Percentiles rank a stretch among this genome's conserved stretches.
phyloP scores from a whole-genome alignment of 768 basidiomycete species.

The Kwoniella dejecticola region DNA sequence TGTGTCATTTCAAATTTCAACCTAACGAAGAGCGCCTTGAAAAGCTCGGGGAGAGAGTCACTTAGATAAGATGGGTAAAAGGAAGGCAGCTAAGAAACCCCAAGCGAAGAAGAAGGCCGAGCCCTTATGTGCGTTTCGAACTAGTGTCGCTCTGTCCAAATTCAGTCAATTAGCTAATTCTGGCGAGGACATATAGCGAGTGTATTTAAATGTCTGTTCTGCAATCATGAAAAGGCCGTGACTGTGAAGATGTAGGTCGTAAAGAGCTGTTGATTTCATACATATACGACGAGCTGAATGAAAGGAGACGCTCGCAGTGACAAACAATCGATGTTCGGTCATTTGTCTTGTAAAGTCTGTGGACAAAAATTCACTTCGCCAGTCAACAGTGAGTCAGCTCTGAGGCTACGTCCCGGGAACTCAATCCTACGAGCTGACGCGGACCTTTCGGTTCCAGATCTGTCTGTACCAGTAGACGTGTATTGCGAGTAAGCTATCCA shows the following conservation, averaged over 20 bases:
- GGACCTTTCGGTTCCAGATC: conserved; percentile 11
- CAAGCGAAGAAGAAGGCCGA: conserved; percentile 41
- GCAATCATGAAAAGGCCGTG: conserved; percentile 48
- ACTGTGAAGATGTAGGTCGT: conserved; percentile 43
- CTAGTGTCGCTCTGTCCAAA: background rate
- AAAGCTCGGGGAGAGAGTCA: no score
- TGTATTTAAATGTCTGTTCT: conserved; percentile 54
- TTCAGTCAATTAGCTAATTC: background rate
- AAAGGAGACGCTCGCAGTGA: conserved; percentile 61
- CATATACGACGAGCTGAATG: conserved; percentile 75
- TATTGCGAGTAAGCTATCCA: conserved; percentile 76
- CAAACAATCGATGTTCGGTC: conserved; percentile 71
- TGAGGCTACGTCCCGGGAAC: background rate
- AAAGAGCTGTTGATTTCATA: background rate
- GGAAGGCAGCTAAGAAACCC: conserved; percentile 51
- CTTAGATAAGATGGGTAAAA: conserved; percentile 54
- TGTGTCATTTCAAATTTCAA: no score
- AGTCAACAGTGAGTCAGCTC: conserved; percentile 63
- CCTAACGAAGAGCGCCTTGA: no score
- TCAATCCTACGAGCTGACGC: conserved; percentile 7
- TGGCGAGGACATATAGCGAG: conserved; percentile 31
- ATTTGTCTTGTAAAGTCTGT: conserved; percentile 71
- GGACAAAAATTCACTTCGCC: conserved; percentile 86
- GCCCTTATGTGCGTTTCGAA: conserved; percentile 13
- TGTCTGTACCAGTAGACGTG: conserved; percentile 49